Conservation (phyloP, 2,329 filamentous ascomycete genomes). For the Penicillium sp. region DNA sequence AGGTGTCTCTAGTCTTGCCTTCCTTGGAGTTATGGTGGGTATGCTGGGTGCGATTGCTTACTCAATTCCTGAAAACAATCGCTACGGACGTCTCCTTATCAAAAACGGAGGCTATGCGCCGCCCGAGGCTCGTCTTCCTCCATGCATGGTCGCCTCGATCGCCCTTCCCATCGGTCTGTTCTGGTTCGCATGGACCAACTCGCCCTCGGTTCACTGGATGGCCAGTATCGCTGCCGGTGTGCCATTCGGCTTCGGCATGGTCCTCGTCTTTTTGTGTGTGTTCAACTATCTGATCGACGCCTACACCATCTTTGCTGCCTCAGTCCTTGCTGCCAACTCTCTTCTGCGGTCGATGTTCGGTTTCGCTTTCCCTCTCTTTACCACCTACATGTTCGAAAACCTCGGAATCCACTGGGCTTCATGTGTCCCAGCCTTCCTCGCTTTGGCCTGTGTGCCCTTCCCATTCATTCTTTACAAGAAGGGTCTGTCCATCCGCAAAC, state of each 20-base stretch:
- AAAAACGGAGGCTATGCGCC: conserved; percentile 58
- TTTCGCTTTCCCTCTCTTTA: conserved; percentile 51
- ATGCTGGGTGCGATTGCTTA: conserved; percentile 42
- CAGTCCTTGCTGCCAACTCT: conserved; percentile 46
- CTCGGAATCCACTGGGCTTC: conserved; percentile 52
- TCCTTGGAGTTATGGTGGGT: conserved; percentile 49
- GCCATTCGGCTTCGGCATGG: conserved; percentile 45
- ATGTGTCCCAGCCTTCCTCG: conserved; percentile 48
- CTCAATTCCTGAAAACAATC: conserved; percentile 43
- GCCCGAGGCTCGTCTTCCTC: conserved; percentile 58
- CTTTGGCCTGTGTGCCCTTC: conserved; percentile 45
- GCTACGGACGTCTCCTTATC: conserved; percentile 43
- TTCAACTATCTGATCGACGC: conserved; percentile 47
- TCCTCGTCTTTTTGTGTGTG: conserved; percentile 42
- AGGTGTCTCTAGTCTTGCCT: conserved; percentile 50
- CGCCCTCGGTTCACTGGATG: conserved; percentile 42
- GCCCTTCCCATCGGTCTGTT: conserved; percentile 59
- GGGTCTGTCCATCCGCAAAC: conserved; percentile 39
- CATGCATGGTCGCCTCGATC: conserved; percentile 50
- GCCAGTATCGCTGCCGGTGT: conserved; percentile 37
- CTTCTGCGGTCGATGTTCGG: conserved; percentile 49
- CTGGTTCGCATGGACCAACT: conserved; percentile 62
- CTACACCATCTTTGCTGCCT: conserved; percentile 46
- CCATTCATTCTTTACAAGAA: conserved; percentile 48
- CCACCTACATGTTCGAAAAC: conserved; percentile 44